Evolutionary conservation across 306 rosid genomes (phyloP), one percentile per base, ranked within the genome.

Genomic region (Castanea sativa): DNA sequence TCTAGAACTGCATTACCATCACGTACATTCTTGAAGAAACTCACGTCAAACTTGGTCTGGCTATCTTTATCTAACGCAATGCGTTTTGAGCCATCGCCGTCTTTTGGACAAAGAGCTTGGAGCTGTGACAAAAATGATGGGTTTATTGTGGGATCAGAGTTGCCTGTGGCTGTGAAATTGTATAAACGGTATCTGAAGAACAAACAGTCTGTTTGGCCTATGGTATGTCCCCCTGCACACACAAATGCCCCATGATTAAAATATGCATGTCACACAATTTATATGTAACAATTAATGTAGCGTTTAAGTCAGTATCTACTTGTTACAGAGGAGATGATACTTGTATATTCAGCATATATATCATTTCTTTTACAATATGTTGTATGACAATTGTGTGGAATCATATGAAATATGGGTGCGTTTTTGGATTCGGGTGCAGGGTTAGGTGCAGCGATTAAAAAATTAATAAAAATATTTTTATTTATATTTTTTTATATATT

Each of bases 151-250:
- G 96, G 97, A 65, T 92, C 96, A 19, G 96, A 77, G 76, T 87
- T 75, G 0, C 97, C 96, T 0, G 87, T 71, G 5, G 87, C 49
- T 5, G 93, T 92, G 84, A 86, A 92, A 76, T 90, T 90, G 83
- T 87, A 80, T 3, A 90, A 69, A 4, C 97, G 91, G 71, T 90
- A 90, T 23, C 88, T 81, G 80, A 88, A 83, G 49, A 92, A 88
- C 7, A 60, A 38, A 86, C 96, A 90, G 30, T 87, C 88, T 1
- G 95, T 88, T 74, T 87, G 93, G 27, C 96, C 97, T 6, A 86
- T 82, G n/a, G 93, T 86, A 73, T 92, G 97, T 55, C 89, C 96
- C 12, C 92, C 97, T 89, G 80, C 70, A 81, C 3, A n/a, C 65
- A 14, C 65, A 58, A 55, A 1, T 5, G 8, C 25, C 72, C 16